These are phyloP conservation scores for Marasmius fiardii DNA, from an alignment of 1,284 basidiomycete species.

Conservation along the genomic window DNA sequence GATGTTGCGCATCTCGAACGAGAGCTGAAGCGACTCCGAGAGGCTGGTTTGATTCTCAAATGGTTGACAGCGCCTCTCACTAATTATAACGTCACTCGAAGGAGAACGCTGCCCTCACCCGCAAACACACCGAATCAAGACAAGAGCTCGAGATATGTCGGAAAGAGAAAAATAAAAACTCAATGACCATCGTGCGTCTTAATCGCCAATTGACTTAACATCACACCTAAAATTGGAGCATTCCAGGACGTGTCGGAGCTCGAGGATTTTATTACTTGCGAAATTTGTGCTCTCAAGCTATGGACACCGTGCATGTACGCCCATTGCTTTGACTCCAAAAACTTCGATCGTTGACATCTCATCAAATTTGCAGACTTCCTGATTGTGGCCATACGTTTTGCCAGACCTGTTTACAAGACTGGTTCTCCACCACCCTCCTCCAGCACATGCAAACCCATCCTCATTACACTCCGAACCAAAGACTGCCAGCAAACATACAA, in stretches of 20 bases:
- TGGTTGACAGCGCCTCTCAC: background rate
- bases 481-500: slow-evolving; percentile 17
- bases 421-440: slow-evolving; percentile 54
- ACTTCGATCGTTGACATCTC: slow-evolving; percentile 7
- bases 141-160: background rate
- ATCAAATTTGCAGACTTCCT: slow-evolving; percentile 40
- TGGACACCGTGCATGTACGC: slow-evolving; percentile 62
- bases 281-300: slow-evolving; percentile 59
- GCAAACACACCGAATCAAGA: background rate
- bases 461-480: slow-evolving; percentile 32
- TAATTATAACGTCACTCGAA: background rate
- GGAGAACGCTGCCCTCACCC: background rate
- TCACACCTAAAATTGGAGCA: background rate
- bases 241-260: slow-evolving; percentile 27
- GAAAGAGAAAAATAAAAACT: background rate
- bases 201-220: background rate
- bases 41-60: slow-evolving; percentile 5
- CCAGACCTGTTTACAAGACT: slow-evolving; percentile 56
- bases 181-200: slow-evolving; percentile 1
- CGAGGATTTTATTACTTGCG: slow-evolving; percentile 55
- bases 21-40: slow-evolving; percentile 9
- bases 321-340: slow-evolving; percentile 13
- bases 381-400: slow-evolving; percentile 73
- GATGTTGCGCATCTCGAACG: background rate
- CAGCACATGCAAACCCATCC: slow-evolving; percentile 50